Evolutionary conservation across 805 yeast species (phyloP).

Genomic region (Saccharomyces paradoxus): DNA sequence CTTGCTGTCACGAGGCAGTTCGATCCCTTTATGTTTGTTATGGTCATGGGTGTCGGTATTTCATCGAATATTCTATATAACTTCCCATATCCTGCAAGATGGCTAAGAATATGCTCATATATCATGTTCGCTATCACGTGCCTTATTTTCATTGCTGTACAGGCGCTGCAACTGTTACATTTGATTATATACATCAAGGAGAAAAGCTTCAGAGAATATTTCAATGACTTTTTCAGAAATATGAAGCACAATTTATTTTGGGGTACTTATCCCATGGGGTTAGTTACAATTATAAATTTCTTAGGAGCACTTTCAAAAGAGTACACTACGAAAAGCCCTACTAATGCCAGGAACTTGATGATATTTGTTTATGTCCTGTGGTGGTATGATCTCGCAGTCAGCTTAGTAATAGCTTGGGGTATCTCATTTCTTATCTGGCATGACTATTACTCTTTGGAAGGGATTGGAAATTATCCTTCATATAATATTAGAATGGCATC

Average conservation of each 20-base stretch:
- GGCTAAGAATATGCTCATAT: conserved; percentile 51
- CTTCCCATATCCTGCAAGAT: conserved; percentile 57
- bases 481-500: conserved; percentile 19
- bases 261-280: conserved; percentile 81
- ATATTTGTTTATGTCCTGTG: conserved; percentile 54
- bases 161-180: conserved; percentile 36
- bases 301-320: conserved; percentile 38
- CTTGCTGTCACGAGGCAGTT: conserved; percentile 17
- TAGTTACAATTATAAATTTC: conserved; percentile 54
- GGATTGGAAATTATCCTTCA: conserved; percentile 1
- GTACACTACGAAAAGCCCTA: conserved; percentile 1
- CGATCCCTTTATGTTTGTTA: conserved; percentile 56
- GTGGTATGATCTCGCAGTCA: conserved; percentile 57
- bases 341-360: conserved; percentile 32
- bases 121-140: conserved; percentile 57
- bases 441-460: conserved; percentile 24
- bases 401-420: conserved; percentile 54
- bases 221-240: conserved; percentile 29
- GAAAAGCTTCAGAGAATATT: conserved; percentile 17
- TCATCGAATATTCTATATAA: conserved; percentile 49
- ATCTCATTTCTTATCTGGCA: conserved; percentile 45
- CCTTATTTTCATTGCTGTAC: conserved; percentile 38
- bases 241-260: conserved; percentile 50
- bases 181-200: conserved; percentile 27
- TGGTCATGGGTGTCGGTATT: conserved; percentile 84